Conservation (phyloP, 164 flowering plant genomes). For the Stephania japonica region DNA sequence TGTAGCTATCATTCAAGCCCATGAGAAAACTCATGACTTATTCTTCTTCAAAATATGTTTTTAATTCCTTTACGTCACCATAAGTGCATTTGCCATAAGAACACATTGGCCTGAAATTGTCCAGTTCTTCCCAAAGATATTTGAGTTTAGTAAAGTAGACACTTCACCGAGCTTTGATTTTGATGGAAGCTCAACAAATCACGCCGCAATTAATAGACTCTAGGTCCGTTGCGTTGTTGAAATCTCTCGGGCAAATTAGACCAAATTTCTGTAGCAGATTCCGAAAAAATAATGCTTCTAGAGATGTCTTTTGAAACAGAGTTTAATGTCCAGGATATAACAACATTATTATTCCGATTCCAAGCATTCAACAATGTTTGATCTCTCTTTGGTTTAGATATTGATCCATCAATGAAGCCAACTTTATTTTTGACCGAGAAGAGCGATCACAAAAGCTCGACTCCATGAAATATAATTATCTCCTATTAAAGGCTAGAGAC, state of each 20-base stretch:
- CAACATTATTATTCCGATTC: neutral
- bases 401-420: neutral
- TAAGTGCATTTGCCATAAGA: neutral
- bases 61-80: neutral
- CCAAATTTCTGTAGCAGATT: no score
- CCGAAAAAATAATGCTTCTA: neutral
- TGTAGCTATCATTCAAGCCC: neutral
- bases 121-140: no score
- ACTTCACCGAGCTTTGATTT: no score
- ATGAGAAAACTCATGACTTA: neutral
- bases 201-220: no score
- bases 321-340: neutral
- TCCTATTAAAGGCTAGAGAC: neutral
- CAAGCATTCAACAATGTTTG: neutral
- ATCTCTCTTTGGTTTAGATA: neutral
- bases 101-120: neutral
- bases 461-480: neutral
- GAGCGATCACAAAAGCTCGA: neutral
- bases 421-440: neutral
- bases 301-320: slow-evolving; percentile 3
- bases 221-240: no score
- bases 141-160: no score
- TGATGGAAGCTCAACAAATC: no score
- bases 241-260: no score
- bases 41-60: neutral